Conservation (phyloP, 2,329 filamentous ascomycete species). For the Cladosporium sp. region DNA sequence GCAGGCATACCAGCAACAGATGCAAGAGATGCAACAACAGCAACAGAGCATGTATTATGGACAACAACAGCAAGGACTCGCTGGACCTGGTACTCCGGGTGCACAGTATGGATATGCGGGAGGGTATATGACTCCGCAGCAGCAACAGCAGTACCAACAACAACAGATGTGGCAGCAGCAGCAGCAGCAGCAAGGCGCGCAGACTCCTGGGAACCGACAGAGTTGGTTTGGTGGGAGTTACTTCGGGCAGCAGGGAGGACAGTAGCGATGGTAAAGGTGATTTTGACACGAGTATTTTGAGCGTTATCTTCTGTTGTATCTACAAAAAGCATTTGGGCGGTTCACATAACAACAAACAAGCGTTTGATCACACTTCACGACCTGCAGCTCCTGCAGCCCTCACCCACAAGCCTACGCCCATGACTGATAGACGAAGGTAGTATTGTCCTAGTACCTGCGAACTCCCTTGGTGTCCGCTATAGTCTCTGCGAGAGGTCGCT, state of each 20-base stretch:
- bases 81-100: background rate
- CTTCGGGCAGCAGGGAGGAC: background rate
- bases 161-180: slow-evolving; percentile 22
- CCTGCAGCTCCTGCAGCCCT: too few relatives aligned
- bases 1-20: slow-evolving; percentile 35
- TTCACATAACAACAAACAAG: too few relatives aligned
- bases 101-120: background rate
- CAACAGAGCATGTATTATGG: slow-evolving; percentile 23
- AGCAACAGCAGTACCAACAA: slow-evolving; percentile 7
- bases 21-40: slow-evolving; percentile 24
- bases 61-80: slow-evolving; percentile 22
- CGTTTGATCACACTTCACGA: too few relatives aligned
- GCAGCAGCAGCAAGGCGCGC: slow-evolving; percentile 20
- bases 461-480: too few relatives aligned
- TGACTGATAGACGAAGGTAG: too few relatives aligned
- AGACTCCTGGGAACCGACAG: slow-evolving; percentile 6
- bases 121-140: background rate
- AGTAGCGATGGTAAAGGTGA: background rate
- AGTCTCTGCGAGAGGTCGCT: too few relatives aligned
- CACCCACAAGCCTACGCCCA: too few relatives aligned
- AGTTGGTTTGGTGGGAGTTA: slow-evolving; percentile 13
- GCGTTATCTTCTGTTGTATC: background rate
- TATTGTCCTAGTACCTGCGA: too few relatives aligned
- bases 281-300: background rate
- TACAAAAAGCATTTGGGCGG: background rate